Conservation (phyloP, 2,329 filamentous ascomycete species). For the Scorias spongiosa region DNA sequence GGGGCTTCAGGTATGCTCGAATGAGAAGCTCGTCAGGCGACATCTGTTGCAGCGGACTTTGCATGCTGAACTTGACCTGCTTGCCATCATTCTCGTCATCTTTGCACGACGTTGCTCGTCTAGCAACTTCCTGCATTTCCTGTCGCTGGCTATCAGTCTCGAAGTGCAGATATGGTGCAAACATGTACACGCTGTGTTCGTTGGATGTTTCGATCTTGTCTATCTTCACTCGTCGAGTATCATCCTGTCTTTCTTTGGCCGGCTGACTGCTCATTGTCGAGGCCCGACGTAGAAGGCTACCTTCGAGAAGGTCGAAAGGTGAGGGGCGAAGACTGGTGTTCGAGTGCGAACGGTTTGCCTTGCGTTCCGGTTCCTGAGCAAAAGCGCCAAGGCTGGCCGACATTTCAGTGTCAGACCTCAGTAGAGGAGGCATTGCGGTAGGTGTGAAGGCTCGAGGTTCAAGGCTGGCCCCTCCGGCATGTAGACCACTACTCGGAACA, state of each 20-base stretch:
- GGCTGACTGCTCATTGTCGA: not conserved
- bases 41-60: not conserved
- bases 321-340: conserved; percentile 20
- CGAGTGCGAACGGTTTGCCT: not conserved
- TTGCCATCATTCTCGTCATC: conserved; percentile 27
- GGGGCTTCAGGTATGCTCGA: conserved; percentile 31
- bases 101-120: conserved; percentile 12
- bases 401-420: not conserved
- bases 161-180: conserved; percentile 53
- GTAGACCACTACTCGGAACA: not conserved
- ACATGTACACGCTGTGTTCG: conserved; percentile 26
- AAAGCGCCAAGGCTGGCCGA: not conserved
- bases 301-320: too few relatives aligned
- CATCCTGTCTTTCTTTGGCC: too few relatives aligned
- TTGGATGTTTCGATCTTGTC: conserved; percentile 5
- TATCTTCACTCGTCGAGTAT: not conserved
- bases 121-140: conserved; percentile 42
- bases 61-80: not conserved
- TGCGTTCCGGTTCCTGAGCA: not conserved
- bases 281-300: too few relatives aligned
- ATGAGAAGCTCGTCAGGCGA: conserved; percentile 16
- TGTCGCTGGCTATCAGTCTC: conserved; percentile 35
- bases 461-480: not conserved
- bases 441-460: not conserved
- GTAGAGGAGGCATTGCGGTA: not conserved